These are phyloP conservation scores for Panicum virgatum DNA, from an alignment of 202 grass and related monocot genomes.

Conservation along the genomic window DNA sequence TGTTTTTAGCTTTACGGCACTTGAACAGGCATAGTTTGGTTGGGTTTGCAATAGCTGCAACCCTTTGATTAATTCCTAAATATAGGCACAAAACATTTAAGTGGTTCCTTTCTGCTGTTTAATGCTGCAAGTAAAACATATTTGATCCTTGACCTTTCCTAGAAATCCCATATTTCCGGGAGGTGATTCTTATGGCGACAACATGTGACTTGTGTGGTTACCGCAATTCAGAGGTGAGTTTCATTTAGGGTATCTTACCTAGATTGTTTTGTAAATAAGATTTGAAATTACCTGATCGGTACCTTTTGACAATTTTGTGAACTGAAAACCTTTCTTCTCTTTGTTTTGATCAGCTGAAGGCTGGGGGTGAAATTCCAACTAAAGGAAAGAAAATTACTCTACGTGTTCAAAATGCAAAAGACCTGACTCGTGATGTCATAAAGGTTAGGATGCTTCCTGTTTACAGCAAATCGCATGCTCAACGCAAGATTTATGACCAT, in stretches of 20 bases:
- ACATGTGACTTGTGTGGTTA: conserved; percentile 86
- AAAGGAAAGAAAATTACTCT: conserved; percentile 85
- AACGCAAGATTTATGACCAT: neutral
- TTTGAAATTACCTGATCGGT: neutral
- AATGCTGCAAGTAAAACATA: conserved; percentile 13
- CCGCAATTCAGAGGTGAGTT: conserved; percentile 90
- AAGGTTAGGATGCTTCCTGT: conserved; percentile 55
- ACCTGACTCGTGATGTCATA: conserved; percentile 95
- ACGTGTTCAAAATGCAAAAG: conserved; percentile 54
- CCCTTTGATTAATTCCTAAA: neutral
- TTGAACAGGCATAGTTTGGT: neutral
- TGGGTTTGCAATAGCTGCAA: neutral
- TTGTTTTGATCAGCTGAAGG: conserved; percentile 67
- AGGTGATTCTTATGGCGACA: conserved; percentile 94
- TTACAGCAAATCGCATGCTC: conserved; percentile 3
- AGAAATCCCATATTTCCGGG: conserved; percentile 97
- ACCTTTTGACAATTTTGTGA: neutral
- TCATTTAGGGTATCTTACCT: conserved; percentile 36
- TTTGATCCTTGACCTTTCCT: conserved; percentile 50
- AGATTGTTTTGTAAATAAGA: neutral
- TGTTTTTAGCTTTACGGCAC: conserved; percentile 9
- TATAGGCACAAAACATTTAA: neutral
- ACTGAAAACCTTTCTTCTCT: neutral
- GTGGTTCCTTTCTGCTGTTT: neutral
- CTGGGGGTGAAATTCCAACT: conserved; percentile 85